Evolutionary conservation across 2,329 filamentous ascomycete species (phyloP), one percentile per base, ranked within the genome.

Genomic region (Tolypocladium ovalisporum): DNA sequence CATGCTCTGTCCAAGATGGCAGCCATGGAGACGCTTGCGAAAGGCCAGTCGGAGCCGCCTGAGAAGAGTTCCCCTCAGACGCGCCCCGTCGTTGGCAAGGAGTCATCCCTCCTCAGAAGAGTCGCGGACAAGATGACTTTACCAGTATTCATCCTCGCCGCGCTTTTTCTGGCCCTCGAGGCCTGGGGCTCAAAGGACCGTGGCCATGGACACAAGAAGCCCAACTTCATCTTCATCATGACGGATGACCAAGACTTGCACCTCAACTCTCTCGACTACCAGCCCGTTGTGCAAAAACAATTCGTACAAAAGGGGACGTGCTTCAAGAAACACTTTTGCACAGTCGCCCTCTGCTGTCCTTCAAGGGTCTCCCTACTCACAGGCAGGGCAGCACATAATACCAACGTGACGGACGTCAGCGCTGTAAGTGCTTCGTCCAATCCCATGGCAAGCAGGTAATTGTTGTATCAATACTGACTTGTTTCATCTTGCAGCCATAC

Each of bases 211-310:
- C 29, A 3, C 8, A n/a, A n/a, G 24, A 57, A 56, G 54, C 61
- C 62, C 15, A 88, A 88, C 61, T 80, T 88, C 52, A 72, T 89
- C 24, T 85, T 88, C 64, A 82, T 88, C 58, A 73, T 88, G 42
- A 85, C 83, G 0, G 86, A 88, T 59, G 86, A 88, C 60, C 85
- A 88, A 64, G 85, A 88, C 63, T 68, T 82, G 1, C 78, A 81
- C 44, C 73, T 88, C 62, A 73, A 82, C 52, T 87, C 84, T 0
- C 64, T 87, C 3, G 73, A 79, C 0, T 86, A 86, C 59, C 84
- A 84, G 74, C 82, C 82, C 0, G 70, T 75, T 1, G 70, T 86
- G 0, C 71, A 79, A 54, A 78, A 83, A 62, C 76, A 86, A 61
- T 66, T 89, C 0, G 67, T 76, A 15, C 72, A 83, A 0, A 71